Evolutionary conservation across 2,329 filamentous ascomycete species (phyloP), one percentile per base, ranked within the genome.

Genomic region (Arachnopeziza araneosa): DNA sequence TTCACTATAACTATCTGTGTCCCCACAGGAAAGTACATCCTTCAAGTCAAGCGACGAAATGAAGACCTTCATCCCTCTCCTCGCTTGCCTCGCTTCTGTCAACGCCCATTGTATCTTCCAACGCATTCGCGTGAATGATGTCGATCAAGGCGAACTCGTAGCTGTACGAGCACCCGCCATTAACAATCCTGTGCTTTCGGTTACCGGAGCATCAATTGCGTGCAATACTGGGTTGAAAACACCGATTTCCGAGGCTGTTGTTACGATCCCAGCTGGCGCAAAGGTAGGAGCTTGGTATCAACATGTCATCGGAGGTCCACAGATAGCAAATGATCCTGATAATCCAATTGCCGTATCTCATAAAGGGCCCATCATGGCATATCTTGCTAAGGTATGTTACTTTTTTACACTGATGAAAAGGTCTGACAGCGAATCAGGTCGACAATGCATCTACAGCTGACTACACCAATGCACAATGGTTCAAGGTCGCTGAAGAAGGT

Each of bases 171-270:
- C 79, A 1, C 78, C 80, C 1, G 73, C 70, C 21, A 76, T 73
- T 68, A 80, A 83, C 74, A 76, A 78, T 68, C 81, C 80, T 0
- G 76, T 83, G 58, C 74, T 76, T 59, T 76, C 79, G 52, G 78
- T 81, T 53, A 77, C 76, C 61, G 75, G 77, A 59, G 70, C 65
- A 12, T 74, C 74, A 55, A 75, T 82, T 14, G 76, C 79, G 51
- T 82, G 79, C 71, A 80, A 80, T 68, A 74, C 73, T 24, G 74
- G 75, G 57, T 67, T 75, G 59, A 73, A 69, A 65, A 67, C 65
- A 60, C 70, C 68, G 52, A 75, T 75, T 51, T 71, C 61, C 56
- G 75, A 70, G 52, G 70, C 67, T 50, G 71, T 82, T 51, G 75
- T 82, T 56, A 69, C 72, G 30, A 72, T 81, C 54, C 77, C 78